Evolutionary conservation across 1,284 basidiomycete genomes (phyloP), one percentile per base, ranked within the genome.

Genomic region (Tilletia indica): DNA sequence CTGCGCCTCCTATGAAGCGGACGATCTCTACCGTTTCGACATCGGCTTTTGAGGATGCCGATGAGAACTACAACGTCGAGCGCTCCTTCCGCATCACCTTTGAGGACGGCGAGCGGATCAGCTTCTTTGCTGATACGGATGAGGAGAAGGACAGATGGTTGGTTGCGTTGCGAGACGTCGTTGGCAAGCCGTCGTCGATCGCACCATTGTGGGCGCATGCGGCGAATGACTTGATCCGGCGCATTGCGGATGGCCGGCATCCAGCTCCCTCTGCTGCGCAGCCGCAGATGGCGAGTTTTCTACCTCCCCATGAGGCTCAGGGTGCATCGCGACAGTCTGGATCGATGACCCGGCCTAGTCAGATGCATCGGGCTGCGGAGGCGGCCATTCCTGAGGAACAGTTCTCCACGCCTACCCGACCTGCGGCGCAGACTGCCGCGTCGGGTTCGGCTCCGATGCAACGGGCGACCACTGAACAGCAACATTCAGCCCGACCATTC

Each of bases 51-150:
- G 80, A 83, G 68, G 89, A 91, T 72, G 89, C 89, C 64, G 92
- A 93, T 77, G 90, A 89, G 61, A 85, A 90, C 61, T 91, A 89
- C 77, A 73, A 83, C 12, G 83, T 93, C 21, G 91, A 93, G 76
- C 89, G 93, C 64, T 93, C 92, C 2, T 97, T 98, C 89, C 88
- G 91, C 68, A 85, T 99, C 67, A 85, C 91, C 8, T 98, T 99
- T 85, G 88, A 89, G 4, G 88, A 90, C 68, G 89, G 90, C 51
- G 90, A 95, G 80, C 89, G 91, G 71, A 97, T 98, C 76, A 85
- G 89, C 4, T 97, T 98, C 87, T 94, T 92, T 79, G 93, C 95
- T 42, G 95, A 98, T 85, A 91, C 90, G 12, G 92, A 95, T 76
- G 90, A 91, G 74, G 92, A 94, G 82, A 97, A 97, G 86, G 85